These are phyloP conservation scores for Fraxinus floribunda DNA, from an alignment of 305 asterid species.

Conservation along the genomic window DNA sequence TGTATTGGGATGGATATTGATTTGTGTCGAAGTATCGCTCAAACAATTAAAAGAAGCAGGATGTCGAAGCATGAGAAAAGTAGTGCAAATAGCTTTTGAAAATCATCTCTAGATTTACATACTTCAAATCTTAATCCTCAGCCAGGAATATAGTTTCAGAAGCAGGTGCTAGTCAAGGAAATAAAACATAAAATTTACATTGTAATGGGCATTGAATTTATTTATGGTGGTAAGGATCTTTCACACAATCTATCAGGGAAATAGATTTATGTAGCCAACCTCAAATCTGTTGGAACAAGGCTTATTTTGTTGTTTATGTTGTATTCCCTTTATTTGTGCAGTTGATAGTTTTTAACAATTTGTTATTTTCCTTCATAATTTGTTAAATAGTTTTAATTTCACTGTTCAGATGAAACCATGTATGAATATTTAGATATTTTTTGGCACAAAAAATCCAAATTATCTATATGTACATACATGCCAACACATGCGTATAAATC, in stretches of 20 bases:
- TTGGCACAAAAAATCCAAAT: neutral
- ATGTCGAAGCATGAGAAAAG: neutral
- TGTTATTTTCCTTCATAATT: neutral
- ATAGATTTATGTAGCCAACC: neutral
- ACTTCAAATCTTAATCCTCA: neutral
- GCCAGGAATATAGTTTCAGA: neutral
- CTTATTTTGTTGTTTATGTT: neutral
- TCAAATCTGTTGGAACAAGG: neutral
- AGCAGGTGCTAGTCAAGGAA: neutral
- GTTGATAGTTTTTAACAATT: neutral
- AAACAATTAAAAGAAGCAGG: neutral
- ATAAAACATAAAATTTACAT: neutral
- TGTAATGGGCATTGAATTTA: neutral
- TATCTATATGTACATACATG: neutral
- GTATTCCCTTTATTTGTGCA: neutral
- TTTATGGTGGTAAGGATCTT: neutral
- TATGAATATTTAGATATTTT: neutral
- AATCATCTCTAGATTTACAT: neutral
- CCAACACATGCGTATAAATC: neutral
- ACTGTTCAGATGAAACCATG: neutral
- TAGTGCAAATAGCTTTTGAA: neutral
- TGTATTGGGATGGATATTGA: neutral
- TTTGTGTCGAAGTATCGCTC: neutral
- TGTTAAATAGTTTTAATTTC: neutral
- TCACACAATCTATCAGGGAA: neutral